phyloP scores from a whole-genome alignment of 2,329 filamentous ascomycete genomes.

The Nemania abortiva region DNA sequence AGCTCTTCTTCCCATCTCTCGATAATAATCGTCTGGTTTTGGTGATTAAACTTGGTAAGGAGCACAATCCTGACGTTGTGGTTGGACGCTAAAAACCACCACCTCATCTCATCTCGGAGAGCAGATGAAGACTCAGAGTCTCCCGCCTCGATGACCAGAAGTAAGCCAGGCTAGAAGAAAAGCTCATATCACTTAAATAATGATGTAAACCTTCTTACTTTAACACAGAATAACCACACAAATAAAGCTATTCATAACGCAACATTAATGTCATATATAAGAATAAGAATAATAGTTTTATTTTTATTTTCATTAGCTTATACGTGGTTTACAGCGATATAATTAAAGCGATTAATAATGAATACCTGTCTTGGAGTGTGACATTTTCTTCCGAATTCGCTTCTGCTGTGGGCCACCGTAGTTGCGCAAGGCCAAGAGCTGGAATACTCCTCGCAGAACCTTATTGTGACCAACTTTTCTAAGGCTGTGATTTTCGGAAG shows the following conservation, averaged over 20 bases:
- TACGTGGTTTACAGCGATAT: too few species aligned
- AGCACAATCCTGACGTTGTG: constrained; percentile 2
- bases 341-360: too few species aligned
- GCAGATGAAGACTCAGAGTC: constrained; percentile 9
- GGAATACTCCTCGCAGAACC: neutral
- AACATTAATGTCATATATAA: too few species aligned
- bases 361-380: too few species aligned
- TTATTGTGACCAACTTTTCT: neutral
- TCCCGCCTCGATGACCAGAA: constrained; percentile 7
- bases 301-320: too few species aligned
- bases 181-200: too few species aligned
- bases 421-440: neutral
- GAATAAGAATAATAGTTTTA: neutral
- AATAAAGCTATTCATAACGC: too few species aligned
- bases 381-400: too few species aligned
- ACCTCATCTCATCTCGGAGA: constrained; percentile 7
- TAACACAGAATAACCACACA: too few species aligned
- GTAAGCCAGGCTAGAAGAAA: constrained; percentile 3
- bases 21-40: constrained; percentile 4
- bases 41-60: constrained; percentile 1
- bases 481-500: neutral
- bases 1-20: constrained; percentile 5
- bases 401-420: too few species aligned
- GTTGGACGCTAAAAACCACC: constrained; percentile 3
- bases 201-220: too few species aligned